Conservation (phyloP, 1,284 basidiomycete genomes). For the Ustilago bromivora region DNA sequence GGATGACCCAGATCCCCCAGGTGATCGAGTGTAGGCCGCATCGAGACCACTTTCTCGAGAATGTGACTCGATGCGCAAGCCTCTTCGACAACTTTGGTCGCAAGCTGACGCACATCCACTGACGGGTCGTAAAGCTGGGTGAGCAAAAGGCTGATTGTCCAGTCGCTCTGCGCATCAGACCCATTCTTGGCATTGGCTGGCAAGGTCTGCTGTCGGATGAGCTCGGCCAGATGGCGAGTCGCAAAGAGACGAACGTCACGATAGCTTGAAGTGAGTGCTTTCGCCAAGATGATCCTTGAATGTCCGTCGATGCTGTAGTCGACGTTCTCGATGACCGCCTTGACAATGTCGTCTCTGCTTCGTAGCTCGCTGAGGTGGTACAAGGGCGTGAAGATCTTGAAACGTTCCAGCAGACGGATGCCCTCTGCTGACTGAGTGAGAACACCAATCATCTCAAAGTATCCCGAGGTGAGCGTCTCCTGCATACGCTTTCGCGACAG, state of each 20-base stretch:
- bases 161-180: constrained; percentile 46
- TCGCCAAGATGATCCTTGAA: constrained; percentile 78
- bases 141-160: constrained; percentile 76
- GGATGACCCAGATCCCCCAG: constrained; percentile 91
- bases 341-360: constrained; percentile 90
- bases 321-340: constrained; percentile 88
- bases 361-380: constrained; percentile 92
- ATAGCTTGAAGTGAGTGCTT: constrained; percentile 79
- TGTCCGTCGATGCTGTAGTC: constrained; percentile 72
- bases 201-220: constrained; percentile 52
- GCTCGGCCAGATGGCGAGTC: constrained; percentile 82
- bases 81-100: constrained; percentile 87
- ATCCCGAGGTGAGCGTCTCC: constrained; percentile 87
- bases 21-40: constrained; percentile 94
- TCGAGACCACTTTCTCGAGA: constrained; percentile 89
- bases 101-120: constrained; percentile 87
- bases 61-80: constrained; percentile 86
- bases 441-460: constrained; percentile 94
- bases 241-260: constrained; percentile 78
- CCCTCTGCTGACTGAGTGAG: constrained; percentile 89
- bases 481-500: constrained; percentile 86
- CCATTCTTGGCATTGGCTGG: constrained; percentile 28
- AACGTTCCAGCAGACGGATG: constrained; percentile 87
- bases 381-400: constrained; percentile 92
- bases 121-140: constrained; percentile 95